Evolutionary conservation across 1,284 basidiomycete species (phyloP).

Genomic region (Mycena sp.): DNA sequence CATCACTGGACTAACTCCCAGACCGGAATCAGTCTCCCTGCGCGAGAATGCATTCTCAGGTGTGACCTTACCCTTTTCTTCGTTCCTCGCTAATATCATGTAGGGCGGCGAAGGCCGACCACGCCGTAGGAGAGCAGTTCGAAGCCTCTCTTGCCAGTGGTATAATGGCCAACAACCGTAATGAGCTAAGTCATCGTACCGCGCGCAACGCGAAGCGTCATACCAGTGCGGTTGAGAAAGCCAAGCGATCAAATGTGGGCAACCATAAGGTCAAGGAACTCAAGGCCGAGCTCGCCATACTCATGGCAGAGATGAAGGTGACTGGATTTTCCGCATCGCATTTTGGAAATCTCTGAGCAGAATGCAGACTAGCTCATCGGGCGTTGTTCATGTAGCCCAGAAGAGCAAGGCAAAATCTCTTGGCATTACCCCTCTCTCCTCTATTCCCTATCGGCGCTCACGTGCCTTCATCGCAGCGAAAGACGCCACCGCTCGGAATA

Average conservation of each 20-base stretch:
- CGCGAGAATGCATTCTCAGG: too few relatives aligned
- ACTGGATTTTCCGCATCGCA: background rate
- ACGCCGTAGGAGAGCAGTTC: background rate
- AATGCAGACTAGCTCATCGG: background rate
- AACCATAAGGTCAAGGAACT: background rate
- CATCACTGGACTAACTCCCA: background rate
- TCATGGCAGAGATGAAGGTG: slow-evolving; percentile 4
- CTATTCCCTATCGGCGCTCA: too few relatives aligned
- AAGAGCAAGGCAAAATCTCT: slow-evolving; percentile 3
- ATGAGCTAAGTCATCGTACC: slow-evolving; percentile 1
- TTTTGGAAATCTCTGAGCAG: background rate
- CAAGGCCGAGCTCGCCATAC: slow-evolving; percentile 3
- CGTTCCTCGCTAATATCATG: background rate
- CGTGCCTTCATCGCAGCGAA: too few relatives aligned
- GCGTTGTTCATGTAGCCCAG: slow-evolving; percentile 8
- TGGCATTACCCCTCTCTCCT: too few relatives aligned
- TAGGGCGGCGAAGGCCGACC: slow-evolving; percentile 3
- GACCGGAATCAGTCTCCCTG: too few relatives aligned
- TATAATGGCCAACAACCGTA: background rate
- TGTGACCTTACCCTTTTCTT: too few relatives aligned
- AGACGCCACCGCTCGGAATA: too few relatives aligned
- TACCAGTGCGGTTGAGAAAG: slow-evolving; percentile 7
- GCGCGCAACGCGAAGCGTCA: slow-evolving; percentile 7
- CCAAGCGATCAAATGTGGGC: background rate
- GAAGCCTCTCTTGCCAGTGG: background rate